Conservation (phyloP, 2,329 filamentous ascomycete species). For the Aspergillus ibericus region DNA sequence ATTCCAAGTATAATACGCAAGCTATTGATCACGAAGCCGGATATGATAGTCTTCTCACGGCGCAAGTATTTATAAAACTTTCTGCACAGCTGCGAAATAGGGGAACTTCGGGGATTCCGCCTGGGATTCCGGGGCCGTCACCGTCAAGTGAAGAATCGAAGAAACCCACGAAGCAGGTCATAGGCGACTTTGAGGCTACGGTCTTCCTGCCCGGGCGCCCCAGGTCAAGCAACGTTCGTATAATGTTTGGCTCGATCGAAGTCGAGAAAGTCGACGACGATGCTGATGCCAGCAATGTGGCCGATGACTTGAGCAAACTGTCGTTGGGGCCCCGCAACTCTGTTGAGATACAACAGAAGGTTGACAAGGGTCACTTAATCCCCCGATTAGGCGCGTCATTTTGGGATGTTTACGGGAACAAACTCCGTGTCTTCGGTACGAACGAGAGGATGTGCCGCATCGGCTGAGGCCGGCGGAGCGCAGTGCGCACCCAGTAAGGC, state of each 20-base stretch:
- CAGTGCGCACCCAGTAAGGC: neutral
- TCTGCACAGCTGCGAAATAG: constrained; percentile 52
- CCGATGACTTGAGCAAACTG: neutral
- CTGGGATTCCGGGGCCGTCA: neutral
- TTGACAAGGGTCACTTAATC: constrained; percentile 47
- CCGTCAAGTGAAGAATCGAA: neutral
- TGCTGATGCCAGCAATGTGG: neutral
- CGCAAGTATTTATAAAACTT: constrained; percentile 58
- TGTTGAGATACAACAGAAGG: constrained; percentile 22
- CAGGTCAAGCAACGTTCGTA: neutral
- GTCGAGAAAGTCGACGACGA: neutral
- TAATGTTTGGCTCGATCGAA: constrained; percentile 1
- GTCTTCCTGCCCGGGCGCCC: neutral
- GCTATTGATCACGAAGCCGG: constrained; percentile 57
- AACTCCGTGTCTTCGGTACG: constrained; percentile 61
- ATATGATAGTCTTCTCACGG: constrained; percentile 63
- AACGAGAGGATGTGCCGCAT: constrained; percentile 49
- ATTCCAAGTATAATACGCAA: constrained; percentile 31
- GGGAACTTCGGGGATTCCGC: constrained; percentile 16
- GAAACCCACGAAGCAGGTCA: neutral
- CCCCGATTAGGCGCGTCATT: constrained; percentile 54
- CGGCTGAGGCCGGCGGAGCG: neutral
- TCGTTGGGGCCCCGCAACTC: neutral
- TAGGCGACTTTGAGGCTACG: neutral
- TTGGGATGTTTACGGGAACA: constrained; percentile 61